phyloP scores from a whole-genome alignment of 768 basidiomycete genomes.

The Tulasnella calospora region DNA sequence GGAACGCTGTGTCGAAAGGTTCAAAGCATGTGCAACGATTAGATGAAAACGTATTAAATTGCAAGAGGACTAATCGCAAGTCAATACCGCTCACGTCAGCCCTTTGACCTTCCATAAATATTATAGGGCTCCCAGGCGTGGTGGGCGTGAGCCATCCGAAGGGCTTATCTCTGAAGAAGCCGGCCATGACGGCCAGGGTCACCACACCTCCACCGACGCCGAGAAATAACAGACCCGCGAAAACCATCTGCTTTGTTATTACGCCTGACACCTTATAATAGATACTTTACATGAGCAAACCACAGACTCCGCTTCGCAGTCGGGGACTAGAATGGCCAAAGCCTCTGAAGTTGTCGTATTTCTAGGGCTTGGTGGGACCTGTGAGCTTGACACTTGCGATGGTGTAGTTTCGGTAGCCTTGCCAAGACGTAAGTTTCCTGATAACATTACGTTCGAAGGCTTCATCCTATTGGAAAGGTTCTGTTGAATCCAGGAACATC shows the following conservation, averaged over 20 bases:
- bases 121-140: slow-evolving; percentile 86
- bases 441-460: slow-evolving; percentile 41
- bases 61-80: slow-evolving; percentile 45
- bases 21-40: slow-evolving; percentile 25
- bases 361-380: neutral
- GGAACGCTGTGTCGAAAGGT: slow-evolving; percentile 56
- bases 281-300: slow-evolving; percentile 81
- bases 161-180: too few relatives aligned
- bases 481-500: slow-evolving; percentile 41
- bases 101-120: slow-evolving; percentile 58
- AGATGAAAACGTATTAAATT: neutral
- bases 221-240: slow-evolving; percentile 78
- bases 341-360: neutral
- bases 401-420: slow-evolving; percentile 68
- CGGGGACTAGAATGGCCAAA: slow-evolving; percentile 57
- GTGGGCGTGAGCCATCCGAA: slow-evolving; percentile 72
- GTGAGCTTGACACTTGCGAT: slow-evolving; percentile 38
- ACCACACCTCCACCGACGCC: too few relatives aligned
- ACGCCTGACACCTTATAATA: slow-evolving; percentile 63
- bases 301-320: slow-evolving; percentile 87
- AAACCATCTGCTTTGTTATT: slow-evolving; percentile 57
- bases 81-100: slow-evolving; percentile 57
- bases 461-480: slow-evolving; percentile 57
- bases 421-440: slow-evolving; percentile 46
- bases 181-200: too few relatives aligned